Evolutionary conservation across 2,329 filamentous ascomycete species (phyloP).

Genomic region (Microcyclospora tardicrescens): DNA sequence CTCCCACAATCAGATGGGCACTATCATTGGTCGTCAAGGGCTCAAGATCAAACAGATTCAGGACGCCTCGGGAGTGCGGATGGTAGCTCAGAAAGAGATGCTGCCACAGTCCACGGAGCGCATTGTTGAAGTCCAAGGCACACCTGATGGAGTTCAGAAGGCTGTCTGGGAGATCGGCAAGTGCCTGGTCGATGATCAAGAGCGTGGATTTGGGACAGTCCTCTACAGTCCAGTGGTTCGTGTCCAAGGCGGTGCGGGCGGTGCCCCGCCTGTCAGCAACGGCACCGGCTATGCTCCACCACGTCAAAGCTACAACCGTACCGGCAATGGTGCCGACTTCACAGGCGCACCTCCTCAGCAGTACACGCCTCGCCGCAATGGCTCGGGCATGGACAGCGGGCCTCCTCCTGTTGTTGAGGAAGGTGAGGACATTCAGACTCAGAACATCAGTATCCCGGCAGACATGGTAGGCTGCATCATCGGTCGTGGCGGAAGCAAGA

Average conservation of each 20-base stretch:
- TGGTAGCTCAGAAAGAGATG: slow-evolving; percentile 99
- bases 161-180: slow-evolving; percentile 98
- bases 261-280: slow-evolving; percentile 39
- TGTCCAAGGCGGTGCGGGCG: slow-evolving; percentile 53
- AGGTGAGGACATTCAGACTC: slow-evolving; percentile 93
- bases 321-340: slow-evolving; percentile 94
- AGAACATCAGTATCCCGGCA: slow-evolving; percentile 98
- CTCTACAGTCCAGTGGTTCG: slow-evolving; percentile 94
- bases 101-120: slow-evolving; percentile 96
- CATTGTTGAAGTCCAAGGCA: slow-evolving; percentile 92
- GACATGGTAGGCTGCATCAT: slow-evolving; percentile 99
- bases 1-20: slow-evolving; percentile 99
- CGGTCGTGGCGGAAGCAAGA: slow-evolving; percentile 87
- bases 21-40: slow-evolving; percentile 91
- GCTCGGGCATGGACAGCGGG: slow-evolving; percentile 58
- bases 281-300: slow-evolving; percentile 24
- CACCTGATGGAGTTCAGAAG: slow-evolving; percentile 86
- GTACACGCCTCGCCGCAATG: slow-evolving; percentile 58
- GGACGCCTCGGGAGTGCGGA: slow-evolving; percentile 88
- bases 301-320: slow-evolving; percentile 67
- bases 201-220: slow-evolving; percentile 90
- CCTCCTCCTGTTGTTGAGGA: slow-evolving; percentile 83
- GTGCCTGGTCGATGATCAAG: slow-evolving; percentile 94
- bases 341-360: slow-evolving; percentile 56
- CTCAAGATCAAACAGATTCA: slow-evolving; percentile 99